Percentiles rank a stretch among this genome's conserved stretches.
Conservation (phyloP, 768 basidiomycete species). For the Hysterangium stoloniferum region DNA sequence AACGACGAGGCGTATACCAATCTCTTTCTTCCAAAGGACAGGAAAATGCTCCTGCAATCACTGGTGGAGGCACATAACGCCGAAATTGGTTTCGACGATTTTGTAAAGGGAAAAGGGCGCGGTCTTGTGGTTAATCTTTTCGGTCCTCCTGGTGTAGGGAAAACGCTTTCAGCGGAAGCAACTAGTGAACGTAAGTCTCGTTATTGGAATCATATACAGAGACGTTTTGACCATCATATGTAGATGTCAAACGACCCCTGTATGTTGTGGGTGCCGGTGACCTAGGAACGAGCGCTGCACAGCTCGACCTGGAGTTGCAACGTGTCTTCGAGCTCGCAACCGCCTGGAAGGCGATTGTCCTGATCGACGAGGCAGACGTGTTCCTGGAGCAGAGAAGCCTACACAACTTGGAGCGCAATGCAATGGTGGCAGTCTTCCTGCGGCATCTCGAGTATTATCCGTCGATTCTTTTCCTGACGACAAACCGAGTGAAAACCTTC, state of each 20-base stretch:
- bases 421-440: conserved; percentile 62
- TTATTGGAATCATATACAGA: neutral
- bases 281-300: conserved; percentile 26
- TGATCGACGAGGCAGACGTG: conserved; percentile 47
- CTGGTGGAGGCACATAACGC: conserved; percentile 52
- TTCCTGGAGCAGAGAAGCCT: conserved; percentile 64
- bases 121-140: conserved; percentile 49
- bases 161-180: conserved; percentile 29
- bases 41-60: conserved; percentile 47
- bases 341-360: conserved; percentile 28
- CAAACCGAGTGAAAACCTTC: conserved; percentile 31
- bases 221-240: neutral
- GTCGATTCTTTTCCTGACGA: conserved; percentile 34
- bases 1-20: conserved; percentile 50
- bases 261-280: conserved; percentile 31
- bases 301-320: conserved; percentile 23
- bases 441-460: conserved; percentile 23
- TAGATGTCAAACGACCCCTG: conserved; percentile 21
- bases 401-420: conserved; percentile 58
- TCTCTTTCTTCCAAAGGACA: conserved; percentile 46
- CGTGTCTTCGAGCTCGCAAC: conserved; percentile 27
- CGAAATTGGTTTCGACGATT: conserved; percentile 48
- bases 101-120: conserved; percentile 60
- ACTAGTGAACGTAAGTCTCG: conserved; percentile 27
- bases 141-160: conserved; percentile 52